Evolutionary conservation across 306 rosid genomes (phyloP), one percentile per base, ranked within the genome.

Genomic region (Malus orientalis): DNA sequence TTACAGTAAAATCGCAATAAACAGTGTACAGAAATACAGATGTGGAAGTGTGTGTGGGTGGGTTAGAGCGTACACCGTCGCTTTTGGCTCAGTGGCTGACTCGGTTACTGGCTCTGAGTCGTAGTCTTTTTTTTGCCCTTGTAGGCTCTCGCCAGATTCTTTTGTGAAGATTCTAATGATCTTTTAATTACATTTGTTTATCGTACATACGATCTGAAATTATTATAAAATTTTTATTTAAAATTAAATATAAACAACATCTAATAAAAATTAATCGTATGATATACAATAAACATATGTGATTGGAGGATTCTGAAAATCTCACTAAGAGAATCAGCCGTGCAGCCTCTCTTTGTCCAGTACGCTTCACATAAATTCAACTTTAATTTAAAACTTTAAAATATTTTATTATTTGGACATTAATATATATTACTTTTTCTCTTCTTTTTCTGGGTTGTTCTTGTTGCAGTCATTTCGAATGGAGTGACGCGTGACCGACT

Each of bases 311-410:
- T 30, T 30, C 0, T 0, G 0, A 4, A 4, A 30, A 30, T 4
- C 33, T 30, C 0, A 3, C 4, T 25, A 30, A 3, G 1, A 5
- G 0, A 1, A 32, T 32, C 1, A 0, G 6, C 0, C 2, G 38
- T 5, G 0, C 0, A 33, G 0, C 1, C 8, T 33, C 8, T 36
- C 51, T 66, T 40, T 66, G 89, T 86, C 93, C 80, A 25, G 91
- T 91, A 93, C 80, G 81, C 88, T 89, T 86, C 80, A 79, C 83
- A 80, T 80, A 66, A 62, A 53, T 27, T 68, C 77, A 78, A 76
- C 97, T 91, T 91, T 91, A 91, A 88, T 91, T 91, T 87, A 86
- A 91, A 89, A 25, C 78, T 86, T 80, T 76, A 85, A 85, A 47
- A 55, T 44, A 29, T 38, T 65, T 53, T 6, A 16, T 40, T 32